A percentile compares a stretch with the other conserved stretches of the same genome.
These are phyloP conservation scores for Podospora australis DNA, from an alignment of 495 filamentous ascomycete species.

Conservation along the genomic window DNA sequence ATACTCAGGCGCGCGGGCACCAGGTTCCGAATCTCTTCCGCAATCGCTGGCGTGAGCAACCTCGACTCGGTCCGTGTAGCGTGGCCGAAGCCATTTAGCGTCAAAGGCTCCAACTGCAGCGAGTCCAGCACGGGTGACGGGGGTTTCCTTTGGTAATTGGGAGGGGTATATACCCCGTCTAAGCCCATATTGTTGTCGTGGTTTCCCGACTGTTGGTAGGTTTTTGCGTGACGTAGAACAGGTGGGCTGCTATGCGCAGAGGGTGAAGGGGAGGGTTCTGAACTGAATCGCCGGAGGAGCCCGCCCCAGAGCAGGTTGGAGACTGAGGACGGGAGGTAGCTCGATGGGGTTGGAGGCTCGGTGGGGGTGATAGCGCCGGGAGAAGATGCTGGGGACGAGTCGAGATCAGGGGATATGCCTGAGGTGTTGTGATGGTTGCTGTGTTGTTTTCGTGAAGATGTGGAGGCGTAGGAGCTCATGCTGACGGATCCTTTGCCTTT, in stretches of 20 bases:
- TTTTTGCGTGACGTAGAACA: slow-evolving; percentile 15
- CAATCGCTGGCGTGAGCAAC: slow-evolving; percentile 64
- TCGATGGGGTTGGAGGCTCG: slow-evolving; percentile 14
- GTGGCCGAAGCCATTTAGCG: slow-evolving; percentile 32
- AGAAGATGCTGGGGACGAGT: slow-evolving; percentile 21
- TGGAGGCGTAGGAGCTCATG: slow-evolving; percentile 20
- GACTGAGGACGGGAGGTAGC: too few relatives aligned
- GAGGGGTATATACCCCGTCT: slow-evolving; percentile 36
- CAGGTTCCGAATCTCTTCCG: slow-evolving; percentile 90
- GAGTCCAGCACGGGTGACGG: slow-evolving; percentile 35
- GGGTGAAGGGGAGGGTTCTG: slow-evolving; percentile 16
- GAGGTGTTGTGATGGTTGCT: slow-evolving; percentile 11
- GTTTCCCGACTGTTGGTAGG: slow-evolving; percentile 20
- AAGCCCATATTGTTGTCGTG: slow-evolving; percentile 19
- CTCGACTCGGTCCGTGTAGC: slow-evolving; percentile 33
- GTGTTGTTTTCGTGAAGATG: background rate
- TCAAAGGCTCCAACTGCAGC: slow-evolving; percentile 41
- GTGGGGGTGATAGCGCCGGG: slow-evolving; percentile 30
- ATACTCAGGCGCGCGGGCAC: slow-evolving; percentile 81
- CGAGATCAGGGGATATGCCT: slow-evolving; percentile 18
- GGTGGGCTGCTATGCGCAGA: slow-evolving; percentile 1
- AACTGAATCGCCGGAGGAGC: slow-evolving; percentile 31
- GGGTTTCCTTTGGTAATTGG: slow-evolving; percentile 20
- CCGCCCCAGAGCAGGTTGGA: slow-evolving; percentile 30
- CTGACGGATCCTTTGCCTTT: too few relatives aligned